Conservation (phyloP, 2,329 filamentous ascomycete species). For the Verruconis gallopava region DNA sequence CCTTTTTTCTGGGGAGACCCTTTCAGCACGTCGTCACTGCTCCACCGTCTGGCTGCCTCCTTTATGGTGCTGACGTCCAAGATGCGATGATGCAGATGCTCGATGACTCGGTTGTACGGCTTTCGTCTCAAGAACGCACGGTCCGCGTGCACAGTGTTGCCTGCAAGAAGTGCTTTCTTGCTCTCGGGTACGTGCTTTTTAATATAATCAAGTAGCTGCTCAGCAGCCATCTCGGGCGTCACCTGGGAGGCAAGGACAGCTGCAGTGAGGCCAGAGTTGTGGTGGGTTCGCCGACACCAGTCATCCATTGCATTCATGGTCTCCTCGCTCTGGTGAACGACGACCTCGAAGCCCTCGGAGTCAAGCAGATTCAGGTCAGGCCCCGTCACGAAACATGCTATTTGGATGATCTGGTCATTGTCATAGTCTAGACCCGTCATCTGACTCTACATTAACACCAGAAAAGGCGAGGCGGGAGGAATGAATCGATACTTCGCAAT, state of each 20-base stretch:
- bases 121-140: slow-evolving; percentile 61
- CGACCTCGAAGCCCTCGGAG: slow-evolving; percentile 60
- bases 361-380: slow-evolving; percentile 65
- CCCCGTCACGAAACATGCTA: slow-evolving; percentile 86
- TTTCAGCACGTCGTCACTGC: slow-evolving; percentile 44
- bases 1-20: slow-evolving; percentile 59
- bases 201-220: slow-evolving; percentile 65
- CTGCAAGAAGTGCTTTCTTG: slow-evolving; percentile 62
- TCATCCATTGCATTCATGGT: slow-evolving; percentile 69
- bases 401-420: slow-evolving; percentile 75
- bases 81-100: slow-evolving; percentile 78
- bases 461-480: slow-evolving; percentile 6
- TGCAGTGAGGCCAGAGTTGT: slow-evolving; percentile 64
- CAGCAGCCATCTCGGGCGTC: slow-evolving; percentile 59
- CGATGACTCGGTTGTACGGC: slow-evolving; percentile 61
- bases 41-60: slow-evolving; percentile 79
- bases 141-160: slow-evolving; percentile 89
- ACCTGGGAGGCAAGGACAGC: slow-evolving; percentile 61
- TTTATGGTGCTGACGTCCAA: slow-evolving; percentile 88
- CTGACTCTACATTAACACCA: slow-evolving; percentile 34
- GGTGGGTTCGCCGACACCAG: slow-evolving; percentile 79
- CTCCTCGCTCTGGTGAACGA: slow-evolving; percentile 60
- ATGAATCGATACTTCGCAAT: slow-evolving; percentile 48
- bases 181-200: slow-evolving; percentile 53
- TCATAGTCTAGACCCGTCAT: slow-evolving; percentile 83